Conservation (phyloP, 1,284 basidiomycete species). For the Mycocalia duriaeana region DNA sequence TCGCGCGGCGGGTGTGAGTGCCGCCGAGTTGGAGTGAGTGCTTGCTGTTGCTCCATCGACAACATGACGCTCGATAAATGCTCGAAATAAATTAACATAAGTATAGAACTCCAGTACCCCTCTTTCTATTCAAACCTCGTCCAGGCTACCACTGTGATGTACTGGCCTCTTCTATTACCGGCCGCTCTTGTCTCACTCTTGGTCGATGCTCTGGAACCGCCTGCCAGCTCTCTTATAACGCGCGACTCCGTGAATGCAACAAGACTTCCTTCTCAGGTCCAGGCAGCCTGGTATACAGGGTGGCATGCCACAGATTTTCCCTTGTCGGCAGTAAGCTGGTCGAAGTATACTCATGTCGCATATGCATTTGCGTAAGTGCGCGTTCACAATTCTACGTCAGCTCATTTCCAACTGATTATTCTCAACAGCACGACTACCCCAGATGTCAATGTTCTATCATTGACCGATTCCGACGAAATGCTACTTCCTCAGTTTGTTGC, state of each 20-base stretch:
- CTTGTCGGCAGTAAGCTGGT: constrained; percentile 50
- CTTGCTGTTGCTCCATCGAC: too few species aligned
- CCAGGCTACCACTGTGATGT: background rate
- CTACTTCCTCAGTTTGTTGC: constrained; percentile 50
- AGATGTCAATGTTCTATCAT: constrained; percentile 34
- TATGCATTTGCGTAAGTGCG: constrained; percentile 59
- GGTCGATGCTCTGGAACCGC: background rate
- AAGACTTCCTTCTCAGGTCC: constrained; percentile 17
- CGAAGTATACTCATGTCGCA: constrained; percentile 57
- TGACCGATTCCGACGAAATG: constrained; percentile 36
- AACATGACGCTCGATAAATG: too few species aligned
- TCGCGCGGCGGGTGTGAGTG: too few species aligned
- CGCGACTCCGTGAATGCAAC: background rate
- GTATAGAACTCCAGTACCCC: too few species aligned
- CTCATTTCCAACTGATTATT: constrained; percentile 1
- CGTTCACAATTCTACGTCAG: background rate
- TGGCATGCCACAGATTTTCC: constrained; percentile 50
- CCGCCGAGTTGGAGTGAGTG: too few species aligned
- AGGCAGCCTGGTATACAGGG: constrained; percentile 61
- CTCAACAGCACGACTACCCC: constrained; percentile 42
- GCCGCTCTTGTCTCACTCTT: background rate
- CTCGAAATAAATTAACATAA: too few species aligned
- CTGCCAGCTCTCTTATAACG: background rate
- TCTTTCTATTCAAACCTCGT: too few species aligned
- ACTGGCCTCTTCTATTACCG: background rate